phyloP scores from a whole-genome alignment of 805 yeast genomes.

The Candida nonsorbophila region DNA sequence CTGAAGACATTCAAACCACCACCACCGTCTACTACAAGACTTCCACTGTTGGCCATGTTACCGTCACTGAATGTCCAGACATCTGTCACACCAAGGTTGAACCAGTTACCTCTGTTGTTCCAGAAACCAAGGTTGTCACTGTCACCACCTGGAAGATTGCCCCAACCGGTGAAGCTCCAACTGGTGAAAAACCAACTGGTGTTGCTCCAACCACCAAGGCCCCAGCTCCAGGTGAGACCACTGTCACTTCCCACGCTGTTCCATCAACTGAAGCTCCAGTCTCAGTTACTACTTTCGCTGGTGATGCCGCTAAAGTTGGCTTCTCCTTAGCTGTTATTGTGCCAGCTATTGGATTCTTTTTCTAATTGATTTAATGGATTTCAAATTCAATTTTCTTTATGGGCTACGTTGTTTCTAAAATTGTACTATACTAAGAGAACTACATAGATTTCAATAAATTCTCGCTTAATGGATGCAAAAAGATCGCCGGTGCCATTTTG shows the following conservation, averaged over 20 bases:
- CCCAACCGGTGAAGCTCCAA: constrained; percentile 6
- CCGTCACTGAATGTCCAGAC: constrained; percentile 23
- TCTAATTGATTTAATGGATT: too few species aligned
- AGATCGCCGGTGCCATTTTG: too few species aligned
- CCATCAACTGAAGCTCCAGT: constrained; percentile 12
- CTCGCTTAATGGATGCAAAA: too few species aligned
- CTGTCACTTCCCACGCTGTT: constrained; percentile 12
- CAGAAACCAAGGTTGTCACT: constrained; percentile 6
- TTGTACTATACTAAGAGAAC: too few species aligned
- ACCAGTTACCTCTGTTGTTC: constrained; percentile 13
- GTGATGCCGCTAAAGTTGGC: constrained; percentile 8
- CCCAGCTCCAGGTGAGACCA: constrained; percentile 4
- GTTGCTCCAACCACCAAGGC: constrained; percentile 12
- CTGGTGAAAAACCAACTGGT: constrained; percentile 3
- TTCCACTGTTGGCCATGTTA: constrained; percentile 13
- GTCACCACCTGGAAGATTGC: constrained; percentile 12
- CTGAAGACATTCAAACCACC: constrained; percentile 10
- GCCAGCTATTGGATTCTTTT: too few species aligned
- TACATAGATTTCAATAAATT: too few species aligned
- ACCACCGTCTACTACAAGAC: constrained; percentile 8
- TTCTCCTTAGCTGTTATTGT: too few species aligned
- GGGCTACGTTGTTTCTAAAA: too few species aligned
- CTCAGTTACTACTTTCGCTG: constrained; percentile 13
- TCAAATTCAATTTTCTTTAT: too few species aligned
- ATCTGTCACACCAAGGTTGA: constrained; percentile 13